Evolutionary conservation across 352 stramenopile genomes (phyloP), one percentile per base, ranked within the genome.

Genomic region (Phytophthora sansomeana): DNA sequence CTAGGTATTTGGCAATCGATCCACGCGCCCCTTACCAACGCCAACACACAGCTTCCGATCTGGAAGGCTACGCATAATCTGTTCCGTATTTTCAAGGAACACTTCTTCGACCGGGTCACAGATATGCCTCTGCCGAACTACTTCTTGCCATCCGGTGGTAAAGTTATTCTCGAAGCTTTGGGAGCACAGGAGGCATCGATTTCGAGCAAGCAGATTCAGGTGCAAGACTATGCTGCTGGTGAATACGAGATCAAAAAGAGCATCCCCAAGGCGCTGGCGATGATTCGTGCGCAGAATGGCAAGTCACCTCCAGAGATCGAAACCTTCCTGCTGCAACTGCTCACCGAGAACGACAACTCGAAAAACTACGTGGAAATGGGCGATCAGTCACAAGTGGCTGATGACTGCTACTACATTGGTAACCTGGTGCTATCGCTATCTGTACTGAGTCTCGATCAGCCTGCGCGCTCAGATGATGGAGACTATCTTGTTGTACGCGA

Each of bases 221-320:
- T 95, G 0, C 85, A 95, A 56, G 87, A 95, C 62, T 95, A 95
- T 46, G 85, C 85, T 10, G 86, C 83, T 2, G 87, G 85, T 13
- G 87, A 95, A 58, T 95, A 95, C 42, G 87, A 95, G 59, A 95
- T 95, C 72, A 95, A 95, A 60, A 95, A 95, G 64, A 83, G 84
- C 6, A 89, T 95, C 29, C 87, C 87, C 2, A 83, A 83, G 14
- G 85, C 83, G 2, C 63, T 95, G n/a, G 79, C 82, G 10, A 87
- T 94, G 74, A 80, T 95, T 21, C 85, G 75, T 13, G 84, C 85
- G 0, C 85, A 92, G 63, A 95, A 92, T 52, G 83, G 83, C 50
- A 90, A 91, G 49, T 89, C 85, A 0, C 87, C 87, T 5, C 65
- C 79, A 0, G 87, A 95, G 64, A 93, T 95, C 30, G 87, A 94